Base-by-base conservation (phyloP, 805 yeast genomes). In the Suhomyces canberraensis region DNA sequence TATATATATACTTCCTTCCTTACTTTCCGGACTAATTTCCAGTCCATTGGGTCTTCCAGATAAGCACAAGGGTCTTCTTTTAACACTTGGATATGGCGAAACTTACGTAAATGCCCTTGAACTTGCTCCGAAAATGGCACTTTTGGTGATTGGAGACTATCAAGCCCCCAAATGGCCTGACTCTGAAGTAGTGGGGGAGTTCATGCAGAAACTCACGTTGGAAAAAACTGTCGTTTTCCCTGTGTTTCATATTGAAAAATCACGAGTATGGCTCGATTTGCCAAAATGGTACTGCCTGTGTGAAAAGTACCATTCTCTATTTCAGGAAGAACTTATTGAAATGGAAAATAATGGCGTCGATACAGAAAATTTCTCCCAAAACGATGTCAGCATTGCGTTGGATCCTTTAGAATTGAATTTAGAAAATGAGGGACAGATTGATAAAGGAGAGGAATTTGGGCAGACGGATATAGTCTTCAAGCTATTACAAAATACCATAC, bases 271-370 rank as follows among this genome's bases (percentile, higher is more conserved):
- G 18, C 58, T 54, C 6, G 62, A 57, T 31, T 29, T 54, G 20
- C 35, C 37, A 9, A 36, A 51, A 29, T 61, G 66, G 66, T 62
- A 55, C 43, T 62, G 68, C 31, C 44, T 51, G n/a, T 62, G 68
- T 38, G 44, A 46, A 5, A 44, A 41, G 15, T 59, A 52, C 36
- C 58, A 48, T 20, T 19, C 11, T 6, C 11, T 17, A 8, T 25
- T 25, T 29, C 5, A 26, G 33, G 15, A 35, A 29, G 15, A 25
- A 20, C 24, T 14, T 9, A 20, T 7, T 20, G 8, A 20, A 20
- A 20, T 20, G 22, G 9, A 20, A 20, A 7, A 7, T 9, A 9
- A 20, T 7, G 22, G 22, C 22, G 22, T 20, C n/a, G n/a, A n/a
- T n/a, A n/a, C n/a, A n/a, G n/a, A n/a, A n/a, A n/a, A n/a, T n/a